phyloP scores from a whole-genome alignment of 2,329 filamentous ascomycete species.

The Cryphonectria nitschkei region DNA sequence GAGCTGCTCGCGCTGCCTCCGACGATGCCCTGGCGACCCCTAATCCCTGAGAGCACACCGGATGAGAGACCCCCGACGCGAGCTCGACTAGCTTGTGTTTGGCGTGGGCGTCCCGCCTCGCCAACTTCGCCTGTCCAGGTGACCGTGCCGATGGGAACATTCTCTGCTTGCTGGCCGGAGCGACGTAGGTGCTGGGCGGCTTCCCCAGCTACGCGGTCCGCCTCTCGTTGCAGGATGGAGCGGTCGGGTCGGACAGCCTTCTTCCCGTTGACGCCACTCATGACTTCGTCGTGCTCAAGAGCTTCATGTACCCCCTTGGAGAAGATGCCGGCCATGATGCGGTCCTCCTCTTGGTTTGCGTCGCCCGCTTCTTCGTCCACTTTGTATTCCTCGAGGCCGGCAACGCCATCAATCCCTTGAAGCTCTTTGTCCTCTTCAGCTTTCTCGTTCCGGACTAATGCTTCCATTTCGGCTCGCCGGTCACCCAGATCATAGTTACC shows the following conservation, averaged over 20 bases:
- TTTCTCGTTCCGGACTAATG: conserved; percentile 23
- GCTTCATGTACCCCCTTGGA: conserved; percentile 86
- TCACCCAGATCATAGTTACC: conserved; percentile 28
- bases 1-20: conserved; percentile 44
- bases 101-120: conserved; percentile 71
- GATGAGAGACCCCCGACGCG: conserved; percentile 58
- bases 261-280: conserved; percentile 72
- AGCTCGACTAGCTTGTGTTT: conserved; percentile 49
- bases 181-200: conserved; percentile 77
- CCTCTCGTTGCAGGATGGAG: conserved; percentile 79
- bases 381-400: conserved; percentile 66
- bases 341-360: conserved; percentile 62
- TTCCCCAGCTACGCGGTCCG: conserved; percentile 75
- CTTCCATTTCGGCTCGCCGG: conserved; percentile 20
- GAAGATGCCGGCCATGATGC: conserved; percentile 88
- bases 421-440: conserved; percentile 39
- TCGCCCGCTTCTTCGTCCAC: conserved; percentile 50
- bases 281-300: conserved; percentile 89
- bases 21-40: conserved; percentile 58
- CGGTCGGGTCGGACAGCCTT: conserved; percentile 74
- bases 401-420: conserved; percentile 53
- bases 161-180: conserved; percentile 72
- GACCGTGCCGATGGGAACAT: conserved; percentile 78
- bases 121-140: conserved; percentile 93
- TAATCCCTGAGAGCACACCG: conserved; percentile 59